These are phyloP conservation scores for Fragaria vesca DNA, from an alignment of 306 rosid genomes.

Conservation along the genomic window DNA sequence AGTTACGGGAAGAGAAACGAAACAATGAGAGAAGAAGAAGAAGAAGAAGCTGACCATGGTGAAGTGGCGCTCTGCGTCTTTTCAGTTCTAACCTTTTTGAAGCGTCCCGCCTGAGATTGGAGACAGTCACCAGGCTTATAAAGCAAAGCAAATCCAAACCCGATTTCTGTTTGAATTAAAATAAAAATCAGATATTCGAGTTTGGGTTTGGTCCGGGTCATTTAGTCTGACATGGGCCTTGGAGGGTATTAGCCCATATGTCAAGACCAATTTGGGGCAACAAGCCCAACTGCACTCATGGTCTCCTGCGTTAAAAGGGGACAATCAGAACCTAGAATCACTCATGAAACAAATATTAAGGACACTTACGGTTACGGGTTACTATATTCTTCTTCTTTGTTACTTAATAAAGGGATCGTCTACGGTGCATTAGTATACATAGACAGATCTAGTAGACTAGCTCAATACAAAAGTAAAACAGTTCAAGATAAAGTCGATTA, in stretches of 20 bases:
- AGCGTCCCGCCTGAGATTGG: slow-evolving; percentile 9
- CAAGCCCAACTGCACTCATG: too few species aligned
- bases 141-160: not conserved
- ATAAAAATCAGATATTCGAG: too few species aligned
- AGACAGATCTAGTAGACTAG: not conserved
- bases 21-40: slow-evolving; percentile 12
- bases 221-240: not conserved
- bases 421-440: too few species aligned
- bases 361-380: too few species aligned
- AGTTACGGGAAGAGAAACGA: not conserved
- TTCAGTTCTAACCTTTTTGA: not conserved
- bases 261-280: too few species aligned
- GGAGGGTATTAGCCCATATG: too few species aligned
- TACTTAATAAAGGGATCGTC: too few species aligned
- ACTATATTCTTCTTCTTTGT: too few species aligned
- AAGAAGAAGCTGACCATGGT: slow-evolving; percentile 30
- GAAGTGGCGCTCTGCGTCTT: not conserved
- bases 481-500: not conserved
- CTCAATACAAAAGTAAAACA: not conserved
- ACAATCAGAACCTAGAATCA: too few species aligned
- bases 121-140: not conserved
- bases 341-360: too few species aligned
- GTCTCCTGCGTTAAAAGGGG: too few species aligned
- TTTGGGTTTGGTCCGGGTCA: not conserved
- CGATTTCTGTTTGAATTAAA: not conserved